Evolutionary conservation across 2,329 filamentous ascomycete species (phyloP).

Genomic region (Claviceps capensis): DNA sequence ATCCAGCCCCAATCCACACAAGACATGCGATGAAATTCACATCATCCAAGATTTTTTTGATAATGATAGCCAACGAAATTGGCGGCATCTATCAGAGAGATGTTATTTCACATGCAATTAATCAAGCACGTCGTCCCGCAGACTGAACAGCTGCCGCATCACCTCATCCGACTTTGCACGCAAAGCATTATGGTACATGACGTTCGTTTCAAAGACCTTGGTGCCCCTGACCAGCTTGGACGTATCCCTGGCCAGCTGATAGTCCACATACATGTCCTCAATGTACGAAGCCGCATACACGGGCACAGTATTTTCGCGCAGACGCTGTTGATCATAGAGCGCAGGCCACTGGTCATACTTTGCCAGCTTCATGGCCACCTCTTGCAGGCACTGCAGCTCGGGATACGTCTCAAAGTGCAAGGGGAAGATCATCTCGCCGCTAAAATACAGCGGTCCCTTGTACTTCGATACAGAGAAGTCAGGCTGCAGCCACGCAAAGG

Average conservation of each 20-base stretch:
- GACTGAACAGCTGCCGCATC: conserved; percentile 57
- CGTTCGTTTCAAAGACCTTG: conserved; percentile 75
- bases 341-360: conserved; percentile 53
- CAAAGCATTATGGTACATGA: conserved; percentile 76
- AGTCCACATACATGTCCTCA: conserved; percentile 90
- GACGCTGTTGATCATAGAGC: conserved; percentile 61
- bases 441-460: conserved; percentile 54
- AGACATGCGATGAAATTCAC: too few relatives aligned
- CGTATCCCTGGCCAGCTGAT: conserved; percentile 57
- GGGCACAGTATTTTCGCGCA: conserved; percentile 67
- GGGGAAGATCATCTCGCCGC: conserved; percentile 84
- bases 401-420: conserved; percentile 72
- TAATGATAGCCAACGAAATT: too few relatives aligned
- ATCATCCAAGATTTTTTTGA: too few relatives aligned
- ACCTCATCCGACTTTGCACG: conserved; percentile 62
- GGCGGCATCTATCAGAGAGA: background rate
- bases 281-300: conserved; percentile 74
- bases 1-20: background rate
- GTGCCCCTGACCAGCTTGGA: conserved; percentile 60
- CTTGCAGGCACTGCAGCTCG: conserved; percentile 56
- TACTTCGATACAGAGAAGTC: conserved; percentile 13
- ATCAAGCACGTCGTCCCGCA: conserved; percentile 57
- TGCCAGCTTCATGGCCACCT: conserved; percentile 60
- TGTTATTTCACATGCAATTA: conserved; percentile 15
- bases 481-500: conserved; percentile 37